Evolutionary conservation across 805 yeast species (phyloP).

Genomic region (Blastobotrys mokoenaii): DNA sequence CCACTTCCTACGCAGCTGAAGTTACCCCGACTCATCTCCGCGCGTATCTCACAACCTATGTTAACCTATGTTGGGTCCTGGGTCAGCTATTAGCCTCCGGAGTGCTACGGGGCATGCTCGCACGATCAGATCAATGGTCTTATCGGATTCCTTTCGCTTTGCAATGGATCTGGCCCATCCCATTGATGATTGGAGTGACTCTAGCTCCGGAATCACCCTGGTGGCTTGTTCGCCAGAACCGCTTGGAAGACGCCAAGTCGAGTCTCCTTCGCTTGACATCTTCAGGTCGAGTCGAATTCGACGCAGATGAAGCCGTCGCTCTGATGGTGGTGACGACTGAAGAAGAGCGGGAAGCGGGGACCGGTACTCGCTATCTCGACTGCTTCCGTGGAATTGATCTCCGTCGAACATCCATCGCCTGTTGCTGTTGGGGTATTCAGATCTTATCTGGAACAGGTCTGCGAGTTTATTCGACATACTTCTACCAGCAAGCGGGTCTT

Average conservation of each 20-base stretch:
- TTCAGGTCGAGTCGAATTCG: constrained; percentile 11
- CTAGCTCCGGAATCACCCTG: constrained; percentile 53
- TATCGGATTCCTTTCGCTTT: constrained; percentile 49
- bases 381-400: constrained; percentile 40
- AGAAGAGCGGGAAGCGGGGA: constrained; percentile 17
- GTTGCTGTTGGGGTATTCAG: constrained; percentile 39
- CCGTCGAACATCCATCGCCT: constrained; percentile 44
- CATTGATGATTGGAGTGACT: constrained; percentile 31
- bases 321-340: constrained; percentile 39
- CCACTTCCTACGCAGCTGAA: constrained; percentile 47
- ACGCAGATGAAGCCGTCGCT: constrained; percentile 33
- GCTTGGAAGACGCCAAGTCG: constrained; percentile 35
- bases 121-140: constrained; percentile 28
- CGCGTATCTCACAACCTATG: constrained; percentile 41
- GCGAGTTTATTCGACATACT: constrained; percentile 11
- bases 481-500: constrained; percentile 20
- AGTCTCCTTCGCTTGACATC: constrained; percentile 32
- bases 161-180: constrained; percentile 50
- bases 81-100: constrained; percentile 54
- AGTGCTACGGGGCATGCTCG: constrained; percentile 42
- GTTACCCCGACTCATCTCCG: constrained; percentile 45
- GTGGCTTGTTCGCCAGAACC: constrained; percentile 41
- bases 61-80: constrained; percentile 45
- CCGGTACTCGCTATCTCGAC: constrained; percentile 23
- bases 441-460: constrained; percentile 12